Evolutionary conservation across 768 basidiomycete genomes (phyloP).

Genomic region (Amanita thiersii): DNA sequence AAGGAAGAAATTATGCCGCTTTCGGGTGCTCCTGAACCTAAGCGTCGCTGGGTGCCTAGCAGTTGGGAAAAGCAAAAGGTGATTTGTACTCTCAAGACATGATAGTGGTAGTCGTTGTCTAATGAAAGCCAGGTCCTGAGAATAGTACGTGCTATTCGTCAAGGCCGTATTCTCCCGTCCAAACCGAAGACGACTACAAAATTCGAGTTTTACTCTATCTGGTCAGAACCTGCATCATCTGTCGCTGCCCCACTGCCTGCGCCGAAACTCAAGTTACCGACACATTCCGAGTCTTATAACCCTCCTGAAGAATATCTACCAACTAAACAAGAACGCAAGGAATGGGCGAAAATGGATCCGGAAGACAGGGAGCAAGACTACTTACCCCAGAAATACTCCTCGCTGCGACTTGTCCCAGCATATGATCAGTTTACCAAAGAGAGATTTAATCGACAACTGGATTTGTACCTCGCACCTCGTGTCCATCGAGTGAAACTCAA

Average conservation of each 20-base stretch:
- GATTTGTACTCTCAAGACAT: constrained; percentile 7
- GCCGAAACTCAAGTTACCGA: constrained; percentile 84
- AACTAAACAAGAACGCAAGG: constrained; percentile 68
- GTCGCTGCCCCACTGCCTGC: constrained; percentile 88
- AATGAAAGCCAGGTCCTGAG: constrained; percentile 76
- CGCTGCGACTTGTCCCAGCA: constrained; percentile 86
- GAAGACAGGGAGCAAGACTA: constrained; percentile 89
- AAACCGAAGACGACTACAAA: constrained; percentile 72
- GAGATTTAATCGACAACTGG: constrained; percentile 87
- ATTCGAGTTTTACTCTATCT: constrained; percentile 78
- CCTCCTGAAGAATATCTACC: constrained; percentile 96
- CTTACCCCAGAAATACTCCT: constrained; percentile 78
- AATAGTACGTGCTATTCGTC: constrained; percentile 95
- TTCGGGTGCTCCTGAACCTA: constrained; percentile 87
- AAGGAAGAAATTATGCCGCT: constrained; percentile 94
- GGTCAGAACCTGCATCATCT: constrained; percentile 70
- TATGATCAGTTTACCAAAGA: constrained; percentile 91
- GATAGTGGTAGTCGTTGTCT: background rate
- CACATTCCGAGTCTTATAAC: constrained; percentile 96
- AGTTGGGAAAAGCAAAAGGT: constrained; percentile 99
- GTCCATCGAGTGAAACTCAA: constrained; percentile 82
- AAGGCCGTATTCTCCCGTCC: constrained; percentile 87
- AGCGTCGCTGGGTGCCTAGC: constrained; percentile 92
- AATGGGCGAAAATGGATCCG: constrained; percentile 77
- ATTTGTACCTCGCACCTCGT: constrained; percentile 93